Conservation (phyloP, 164 flowering plant genomes). For the Piper longum region DNA sequence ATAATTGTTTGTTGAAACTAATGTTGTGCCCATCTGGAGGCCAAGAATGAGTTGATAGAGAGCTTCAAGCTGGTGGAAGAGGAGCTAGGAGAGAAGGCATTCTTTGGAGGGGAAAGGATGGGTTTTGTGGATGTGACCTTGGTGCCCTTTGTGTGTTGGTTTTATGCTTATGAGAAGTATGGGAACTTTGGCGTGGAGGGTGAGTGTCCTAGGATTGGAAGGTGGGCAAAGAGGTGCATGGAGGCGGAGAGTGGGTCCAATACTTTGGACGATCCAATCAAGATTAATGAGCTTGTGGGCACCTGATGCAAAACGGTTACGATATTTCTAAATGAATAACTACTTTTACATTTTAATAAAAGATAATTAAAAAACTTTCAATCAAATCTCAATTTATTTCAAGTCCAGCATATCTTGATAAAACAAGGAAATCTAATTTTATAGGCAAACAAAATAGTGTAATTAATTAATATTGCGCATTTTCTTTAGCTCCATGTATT, state of each 20-base stretch:
- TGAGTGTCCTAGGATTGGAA: conserved; percentile 4
- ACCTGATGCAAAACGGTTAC: too few relatives aligned
- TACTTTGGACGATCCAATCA: conserved; percentile 4
- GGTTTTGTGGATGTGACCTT: conserved; percentile 7
- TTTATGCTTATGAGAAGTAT: conserved; percentile 5
- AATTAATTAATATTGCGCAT: too few relatives aligned
- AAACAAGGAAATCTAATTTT: too few relatives aligned
- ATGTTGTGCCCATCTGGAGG: not conserved
- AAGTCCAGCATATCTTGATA: too few relatives aligned
- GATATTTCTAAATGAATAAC: too few relatives aligned
- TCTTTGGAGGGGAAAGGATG: conserved; percentile 7
- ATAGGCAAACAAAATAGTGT: too few relatives aligned
- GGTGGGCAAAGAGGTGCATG: conserved; percentile 9
- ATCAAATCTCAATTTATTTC: too few relatives aligned
- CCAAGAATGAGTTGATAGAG: conserved; percentile 8
- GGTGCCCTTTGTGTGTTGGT: conserved; percentile 2
- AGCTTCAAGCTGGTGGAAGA: conserved; percentile 10
- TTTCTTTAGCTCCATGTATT: too few relatives aligned
- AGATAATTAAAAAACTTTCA: too few relatives aligned
- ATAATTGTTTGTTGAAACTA: too few relatives aligned
- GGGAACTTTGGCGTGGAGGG: conserved; percentile 6
- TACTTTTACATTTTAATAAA: too few relatives aligned
- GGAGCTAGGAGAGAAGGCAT: conserved; percentile 9
- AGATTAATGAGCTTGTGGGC: conserved; percentile 4
- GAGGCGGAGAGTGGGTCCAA: conserved; percentile 11